phyloP scores from a whole-genome alignment of 805 yeast genomes.

The Candida jianshihensis region DNA sequence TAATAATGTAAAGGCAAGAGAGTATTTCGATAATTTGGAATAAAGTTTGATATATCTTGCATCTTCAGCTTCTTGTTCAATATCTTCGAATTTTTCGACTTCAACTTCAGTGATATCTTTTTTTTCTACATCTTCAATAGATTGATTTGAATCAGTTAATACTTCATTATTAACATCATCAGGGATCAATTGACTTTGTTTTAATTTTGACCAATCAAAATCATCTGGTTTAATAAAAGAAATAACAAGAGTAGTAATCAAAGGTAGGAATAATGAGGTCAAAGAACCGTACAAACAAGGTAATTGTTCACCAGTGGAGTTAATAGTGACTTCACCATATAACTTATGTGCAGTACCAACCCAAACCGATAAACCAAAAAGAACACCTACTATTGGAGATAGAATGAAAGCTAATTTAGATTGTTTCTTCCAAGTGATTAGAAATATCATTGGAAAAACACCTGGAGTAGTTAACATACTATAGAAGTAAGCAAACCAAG shows the following conservation, averaged over 20 bases:
- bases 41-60: no score
- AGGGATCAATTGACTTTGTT: slow-evolving; percentile 26
- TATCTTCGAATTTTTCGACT: no score
- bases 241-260: slow-evolving; percentile 40
- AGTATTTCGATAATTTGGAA: no score
- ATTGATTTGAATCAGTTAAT: no score
- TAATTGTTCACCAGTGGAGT: slow-evolving; percentile 24
- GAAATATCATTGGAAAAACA: slow-evolving; percentile 29
- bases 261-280: slow-evolving; percentile 27
- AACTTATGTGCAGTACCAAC: slow-evolving; percentile 24
- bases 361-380: slow-evolving; percentile 28
- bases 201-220: slow-evolving; percentile 26
- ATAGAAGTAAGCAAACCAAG: slow-evolving; percentile 26
- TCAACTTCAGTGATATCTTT: no score
- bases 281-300: slow-evolving; percentile 31
- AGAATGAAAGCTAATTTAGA: slow-evolving; percentile 25
- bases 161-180: no score
- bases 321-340: slow-evolving; percentile 24
- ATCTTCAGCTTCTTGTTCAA: no score
- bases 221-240: slow-evolving; percentile 36
- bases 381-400: slow-evolving; percentile 27
- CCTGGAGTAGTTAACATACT: slow-evolving; percentile 34
- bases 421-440: slow-evolving; percentile 30
- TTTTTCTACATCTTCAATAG: no score
- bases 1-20: no score